Conservation (phyloP, 768 basidiomycete genomes). For the Royoungia palumana region DNA sequence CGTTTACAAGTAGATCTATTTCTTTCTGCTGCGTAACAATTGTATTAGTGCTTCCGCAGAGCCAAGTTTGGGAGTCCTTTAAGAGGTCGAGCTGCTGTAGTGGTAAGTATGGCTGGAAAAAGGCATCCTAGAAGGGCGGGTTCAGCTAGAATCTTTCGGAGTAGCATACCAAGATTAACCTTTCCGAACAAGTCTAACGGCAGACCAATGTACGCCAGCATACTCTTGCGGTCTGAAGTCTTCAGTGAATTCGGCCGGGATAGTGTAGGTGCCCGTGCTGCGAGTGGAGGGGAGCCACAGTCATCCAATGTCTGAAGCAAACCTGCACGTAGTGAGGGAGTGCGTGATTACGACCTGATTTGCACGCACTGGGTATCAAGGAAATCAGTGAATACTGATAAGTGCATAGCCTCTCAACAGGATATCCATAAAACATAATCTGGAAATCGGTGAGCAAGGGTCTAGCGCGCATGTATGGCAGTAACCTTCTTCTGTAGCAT, state of each 20-base stretch:
- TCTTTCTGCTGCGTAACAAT: slow-evolving; percentile 93
- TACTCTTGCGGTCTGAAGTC: slow-evolving; percentile 87
- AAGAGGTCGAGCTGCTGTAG: slow-evolving; percentile 92
- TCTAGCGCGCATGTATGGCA: neutral
- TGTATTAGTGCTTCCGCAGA: slow-evolving; percentile 93
- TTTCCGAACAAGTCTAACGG: slow-evolving; percentile 92
- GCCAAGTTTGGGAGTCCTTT: slow-evolving; percentile 74
- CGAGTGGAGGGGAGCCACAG: slow-evolving; percentile 82
- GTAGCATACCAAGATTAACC: slow-evolving; percentile 37
- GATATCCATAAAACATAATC: slow-evolving; percentile 97
- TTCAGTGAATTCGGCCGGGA: slow-evolving; percentile 73
- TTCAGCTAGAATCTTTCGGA: neutral
- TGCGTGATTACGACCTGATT: neutral
- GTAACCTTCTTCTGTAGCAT: slow-evolving; percentile 89
- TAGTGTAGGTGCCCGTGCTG: slow-evolving; percentile 55
- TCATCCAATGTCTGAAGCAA: slow-evolving; percentile 88
- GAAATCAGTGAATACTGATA: slow-evolving; percentile 98
- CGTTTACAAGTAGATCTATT: slow-evolving; percentile 88
- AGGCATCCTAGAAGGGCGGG: slow-evolving; percentile 59
- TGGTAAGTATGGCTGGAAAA: slow-evolving; percentile 98
- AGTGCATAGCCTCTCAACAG: slow-evolving; percentile 93
- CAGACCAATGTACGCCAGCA: slow-evolving; percentile 90
- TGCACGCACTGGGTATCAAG: slow-evolving; percentile 69
- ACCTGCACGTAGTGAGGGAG: slow-evolving; percentile 41
- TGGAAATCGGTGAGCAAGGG: slow-evolving; percentile 30